A percentile compares a stretch with the other conserved stretches of the same genome.
Evolutionary conservation across 257 asterid species (phyloP).

Genomic region (Solanum tarapatanum): DNA sequence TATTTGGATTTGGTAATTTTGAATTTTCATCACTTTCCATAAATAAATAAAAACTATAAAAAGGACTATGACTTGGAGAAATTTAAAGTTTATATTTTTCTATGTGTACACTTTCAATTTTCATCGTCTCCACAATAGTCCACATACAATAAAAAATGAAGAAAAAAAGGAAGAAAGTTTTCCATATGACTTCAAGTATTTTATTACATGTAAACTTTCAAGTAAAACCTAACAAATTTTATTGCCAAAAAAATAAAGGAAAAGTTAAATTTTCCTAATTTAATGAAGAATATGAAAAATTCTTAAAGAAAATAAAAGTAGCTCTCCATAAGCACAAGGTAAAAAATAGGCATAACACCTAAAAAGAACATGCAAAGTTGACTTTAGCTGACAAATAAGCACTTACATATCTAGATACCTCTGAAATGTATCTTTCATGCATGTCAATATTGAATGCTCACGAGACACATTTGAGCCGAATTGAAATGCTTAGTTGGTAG

Average conservation of each 20-base stretch:
- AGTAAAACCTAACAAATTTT: neutral
- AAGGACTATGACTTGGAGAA: neutral
- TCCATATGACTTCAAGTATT: neutral
- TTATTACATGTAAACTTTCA: neutral
- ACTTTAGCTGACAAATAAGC: neutral
- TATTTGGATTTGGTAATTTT: neutral
- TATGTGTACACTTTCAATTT: neutral
- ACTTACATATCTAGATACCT: neutral
- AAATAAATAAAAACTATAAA: neutral
- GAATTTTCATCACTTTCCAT: neutral
- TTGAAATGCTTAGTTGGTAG: neutral
- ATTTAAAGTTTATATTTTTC: neutral
- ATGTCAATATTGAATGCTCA: neutral
- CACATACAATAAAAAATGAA: neutral
- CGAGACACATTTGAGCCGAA: neutral
- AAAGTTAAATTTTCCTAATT: neutral
- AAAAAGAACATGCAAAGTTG: fast-evolving
- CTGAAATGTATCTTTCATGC: neutral
- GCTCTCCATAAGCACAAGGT: neutral
- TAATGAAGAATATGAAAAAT: neutral
- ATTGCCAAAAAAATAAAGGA: neutral
- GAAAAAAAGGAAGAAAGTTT: neutral
- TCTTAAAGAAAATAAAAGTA: neutral
- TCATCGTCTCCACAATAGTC: neutral
- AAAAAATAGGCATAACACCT: neutral